Evolutionary conservation across 192 early-diverging fungal species (phyloP).

Genomic region (Mortierella hygrophila): DNA sequence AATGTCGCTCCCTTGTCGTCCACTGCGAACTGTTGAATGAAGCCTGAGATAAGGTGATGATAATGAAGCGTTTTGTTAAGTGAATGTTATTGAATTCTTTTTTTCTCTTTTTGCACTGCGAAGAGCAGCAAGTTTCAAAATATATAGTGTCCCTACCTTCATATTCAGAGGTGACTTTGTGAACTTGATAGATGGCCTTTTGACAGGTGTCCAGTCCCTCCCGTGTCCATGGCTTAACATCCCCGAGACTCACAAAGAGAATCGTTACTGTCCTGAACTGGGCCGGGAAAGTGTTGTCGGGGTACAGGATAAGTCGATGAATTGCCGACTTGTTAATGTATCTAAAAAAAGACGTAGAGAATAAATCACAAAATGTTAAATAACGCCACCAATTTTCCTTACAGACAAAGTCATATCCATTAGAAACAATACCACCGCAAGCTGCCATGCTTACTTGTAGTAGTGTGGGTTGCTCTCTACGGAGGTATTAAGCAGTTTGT

Average conservation of each 20-base stretch:
- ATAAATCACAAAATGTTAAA: background rate
- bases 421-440: background rate
- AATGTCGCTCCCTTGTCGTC: slow-evolving; percentile 66
- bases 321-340: slow-evolving; percentile 65
- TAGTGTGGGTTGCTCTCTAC: slow-evolving; percentile 55
- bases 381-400: background rate
- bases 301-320: slow-evolving; percentile 55
- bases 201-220: slow-evolving; percentile 59
- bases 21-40: slow-evolving; percentile 66
- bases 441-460: slow-evolving; percentile 51
- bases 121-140: background rate
- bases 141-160: slow-evolving; percentile 42
- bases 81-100: background rate
- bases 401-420: background rate
- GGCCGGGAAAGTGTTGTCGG: slow-evolving; percentile 58
- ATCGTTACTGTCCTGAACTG: slow-evolving; percentile 66
- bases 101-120: background rate
- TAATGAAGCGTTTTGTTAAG: background rate
- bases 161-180: slow-evolving; percentile 56
- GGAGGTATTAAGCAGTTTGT: slow-evolving; percentile 28
- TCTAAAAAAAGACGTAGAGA: background rate
- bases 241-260: slow-evolving; percentile 65
- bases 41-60: slow-evolving; percentile 17
- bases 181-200: slow-evolving; percentile 53
- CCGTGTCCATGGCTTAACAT: slow-evolving; percentile 51